Conservation (phyloP, 257 asterid genomes). For the Perilla frutescens region DNA sequence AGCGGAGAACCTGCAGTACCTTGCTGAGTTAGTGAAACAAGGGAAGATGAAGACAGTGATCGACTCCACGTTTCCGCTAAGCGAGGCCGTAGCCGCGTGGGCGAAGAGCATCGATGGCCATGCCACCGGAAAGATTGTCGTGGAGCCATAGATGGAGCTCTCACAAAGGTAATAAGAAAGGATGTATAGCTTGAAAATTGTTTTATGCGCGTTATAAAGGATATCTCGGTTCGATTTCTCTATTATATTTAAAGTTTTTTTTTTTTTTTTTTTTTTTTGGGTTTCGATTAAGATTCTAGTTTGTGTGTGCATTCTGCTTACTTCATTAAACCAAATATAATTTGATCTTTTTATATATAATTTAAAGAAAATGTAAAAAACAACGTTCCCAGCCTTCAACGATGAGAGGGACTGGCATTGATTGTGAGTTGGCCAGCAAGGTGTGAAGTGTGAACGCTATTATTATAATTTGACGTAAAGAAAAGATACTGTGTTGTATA, state of each 20-base stretch:
- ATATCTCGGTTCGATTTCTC: no score
- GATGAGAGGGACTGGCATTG: background rate
- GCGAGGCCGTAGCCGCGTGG: conserved; percentile 69
- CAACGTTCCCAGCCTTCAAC: background rate
- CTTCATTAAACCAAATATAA: no score
- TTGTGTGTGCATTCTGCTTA: no score
- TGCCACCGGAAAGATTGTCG: conserved; percentile 66
- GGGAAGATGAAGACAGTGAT: conserved; percentile 58
- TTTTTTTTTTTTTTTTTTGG: no score
- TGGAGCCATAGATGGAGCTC: conserved; percentile 38
- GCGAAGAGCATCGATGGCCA: conserved; percentile 64
- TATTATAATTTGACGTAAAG: no score
- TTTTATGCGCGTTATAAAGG: background rate
- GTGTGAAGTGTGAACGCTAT: no score
- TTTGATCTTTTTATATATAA: no score
- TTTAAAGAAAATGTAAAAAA: no score
- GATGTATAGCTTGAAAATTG: background rate
- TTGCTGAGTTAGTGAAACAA: conserved; percentile 57
- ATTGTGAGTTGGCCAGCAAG: background rate
- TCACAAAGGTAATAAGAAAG: background rate
- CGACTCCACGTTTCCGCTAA: conserved; percentile 59
- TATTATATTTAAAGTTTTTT: no score
- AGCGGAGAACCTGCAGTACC: conserved; percentile 48
- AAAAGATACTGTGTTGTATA: no score
- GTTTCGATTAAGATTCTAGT: no score